Evolutionary conservation across 2,329 filamentous ascomycete genomes (phyloP), one percentile per base, ranked within the genome.

Genomic region (Trichoderma sp.): DNA sequence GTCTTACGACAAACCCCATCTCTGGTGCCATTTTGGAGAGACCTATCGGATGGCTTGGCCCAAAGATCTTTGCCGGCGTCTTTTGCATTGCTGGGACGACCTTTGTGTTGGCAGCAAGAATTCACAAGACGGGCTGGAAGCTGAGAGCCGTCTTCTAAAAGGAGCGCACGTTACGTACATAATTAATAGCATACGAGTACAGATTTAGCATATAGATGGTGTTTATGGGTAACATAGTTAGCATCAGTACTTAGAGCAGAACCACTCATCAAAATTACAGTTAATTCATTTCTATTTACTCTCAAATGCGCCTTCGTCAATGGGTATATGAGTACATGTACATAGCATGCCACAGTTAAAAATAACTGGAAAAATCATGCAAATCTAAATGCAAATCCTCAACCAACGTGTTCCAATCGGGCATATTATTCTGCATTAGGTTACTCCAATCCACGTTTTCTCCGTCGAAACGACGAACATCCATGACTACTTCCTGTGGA

Each of bases 1-100:
- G 89, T 3, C 82, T 93, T 18, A 87, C 88, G 2, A 88, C 89
- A 0, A 89, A 85, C 74, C 90, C 91, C 0, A 90, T 92, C 77
- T 88, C 85, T 0, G 90, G 90, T 0, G 85, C 86, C 0, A 85
- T 86, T 63, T 67, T 85, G 2, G 77, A 81, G 0, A 76, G 63
- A 1, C 76, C 80, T 0, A 75, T 80, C 5, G 81, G 81, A 6
- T 85, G 82, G 80, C 63, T 80, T 0, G 83, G 82, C 3, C 79
- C 85, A 45, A 86, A 86, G 78, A 76, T 85, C 4, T 86, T 86
- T 69, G 77, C 81, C 0, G 83, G 82, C 5, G 79, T 83, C 2
- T 79, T 83, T 16, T 81, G 82, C 50, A 14, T 83, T 3, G 78
- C 76, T 1, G 83, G 83, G 14, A 83, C 82, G 14, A 76, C 77